Evolutionary conservation across 192 early-diverging fungal species (phyloP).

Genomic region (Powellomyces hirtus): DNA sequence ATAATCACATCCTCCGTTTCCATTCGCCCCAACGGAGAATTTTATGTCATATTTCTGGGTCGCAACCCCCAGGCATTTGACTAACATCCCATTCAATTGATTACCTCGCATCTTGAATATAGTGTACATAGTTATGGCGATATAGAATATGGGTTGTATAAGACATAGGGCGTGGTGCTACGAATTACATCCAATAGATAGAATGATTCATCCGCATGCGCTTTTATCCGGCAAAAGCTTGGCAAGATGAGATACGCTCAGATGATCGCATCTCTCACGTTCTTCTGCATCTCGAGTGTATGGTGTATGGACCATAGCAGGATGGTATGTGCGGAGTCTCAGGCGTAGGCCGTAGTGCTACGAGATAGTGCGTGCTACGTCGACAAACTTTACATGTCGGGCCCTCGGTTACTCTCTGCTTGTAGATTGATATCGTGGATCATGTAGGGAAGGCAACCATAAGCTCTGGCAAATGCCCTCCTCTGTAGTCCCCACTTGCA

Average conservation of each 20-base stretch:
- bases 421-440: conserved; percentile 11
- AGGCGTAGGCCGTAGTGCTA: not conserved
- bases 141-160: too few relatives aligned
- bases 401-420: not conserved
- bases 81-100: too few relatives aligned
- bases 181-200: too few relatives aligned
- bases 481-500: conserved; percentile 14
- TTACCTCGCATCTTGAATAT: too few relatives aligned
- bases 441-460: conserved; percentile 13
- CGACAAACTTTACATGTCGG: conserved; percentile 4
- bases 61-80: too few relatives aligned
- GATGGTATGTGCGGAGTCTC: not conserved
- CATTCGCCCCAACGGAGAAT: not conserved
- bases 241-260: not conserved
- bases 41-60: too few relatives aligned
- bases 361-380: not conserved
- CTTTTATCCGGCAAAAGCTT: too few relatives aligned
- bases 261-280: not conserved
- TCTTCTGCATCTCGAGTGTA: not conserved
- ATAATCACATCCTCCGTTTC: not conserved
- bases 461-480: conserved; percentile 3
- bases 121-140: too few relatives aligned
- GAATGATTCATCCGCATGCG: too few relatives aligned
- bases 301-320: not conserved
- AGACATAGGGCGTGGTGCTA: too few relatives aligned